Percentiles rank a stretch among this genome's conserved stretches.
phyloP scores from a whole-genome alignment of 495 filamentous ascomycete genomes.

The Trichoderma parareesei region DNA sequence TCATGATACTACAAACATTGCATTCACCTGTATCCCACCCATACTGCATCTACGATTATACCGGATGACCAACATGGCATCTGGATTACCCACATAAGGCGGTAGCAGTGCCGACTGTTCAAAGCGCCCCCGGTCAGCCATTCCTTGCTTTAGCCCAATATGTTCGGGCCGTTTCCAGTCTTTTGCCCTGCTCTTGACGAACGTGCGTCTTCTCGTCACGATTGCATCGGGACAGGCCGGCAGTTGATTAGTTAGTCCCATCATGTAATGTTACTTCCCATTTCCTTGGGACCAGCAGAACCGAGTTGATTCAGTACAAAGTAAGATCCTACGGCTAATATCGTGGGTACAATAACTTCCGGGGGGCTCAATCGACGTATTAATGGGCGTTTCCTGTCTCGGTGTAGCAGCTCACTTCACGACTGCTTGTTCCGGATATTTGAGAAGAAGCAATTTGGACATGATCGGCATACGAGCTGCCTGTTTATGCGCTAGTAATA shows the following conservation, averaged over 20 bases:
- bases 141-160: not conserved
- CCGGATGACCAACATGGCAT: no score
- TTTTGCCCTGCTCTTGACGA: not conserved
- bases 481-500: not conserved
- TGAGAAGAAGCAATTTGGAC: not conserved
- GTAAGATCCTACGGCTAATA: not conserved
- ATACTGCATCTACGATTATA: no score
- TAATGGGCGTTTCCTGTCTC: not conserved
- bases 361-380: not conserved
- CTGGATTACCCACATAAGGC: no score
- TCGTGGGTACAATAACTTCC: no score
- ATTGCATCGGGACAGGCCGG: not conserved
- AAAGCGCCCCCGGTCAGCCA: not conserved
- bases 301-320: no score
- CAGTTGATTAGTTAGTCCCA: not conserved
- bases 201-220: not conserved
- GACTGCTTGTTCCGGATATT: not conserved
- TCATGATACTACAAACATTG: no score
- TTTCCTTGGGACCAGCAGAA: not conserved
- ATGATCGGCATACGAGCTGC: not conserved
- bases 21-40: no score
- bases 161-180: slow-evolving; percentile 2
- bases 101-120: not conserved
- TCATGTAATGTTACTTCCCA: not conserved
- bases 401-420: no score